Evolutionary conservation across 2,329 filamentous ascomycete genomes (phyloP).

Genomic region (Trichoderma sp.): DNA sequence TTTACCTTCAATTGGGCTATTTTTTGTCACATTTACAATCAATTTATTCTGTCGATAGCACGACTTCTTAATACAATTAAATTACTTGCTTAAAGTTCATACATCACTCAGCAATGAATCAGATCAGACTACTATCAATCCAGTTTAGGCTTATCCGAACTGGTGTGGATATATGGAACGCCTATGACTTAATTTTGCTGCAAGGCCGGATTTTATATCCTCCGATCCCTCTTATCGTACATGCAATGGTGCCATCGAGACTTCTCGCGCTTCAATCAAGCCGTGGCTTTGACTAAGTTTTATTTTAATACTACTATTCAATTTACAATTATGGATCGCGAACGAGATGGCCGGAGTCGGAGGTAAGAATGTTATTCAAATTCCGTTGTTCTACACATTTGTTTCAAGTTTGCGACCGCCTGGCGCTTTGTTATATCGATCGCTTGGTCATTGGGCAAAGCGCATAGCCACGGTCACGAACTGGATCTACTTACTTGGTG

Average conservation of each 20-base stretch:
- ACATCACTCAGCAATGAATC: background rate
- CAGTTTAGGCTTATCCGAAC: background rate
- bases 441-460: background rate
- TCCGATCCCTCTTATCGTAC: background rate
- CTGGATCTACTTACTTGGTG: background rate
- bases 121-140: background rate
- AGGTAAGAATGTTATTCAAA: constrained; percentile 31
- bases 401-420: background rate
- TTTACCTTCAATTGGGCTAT: background rate
- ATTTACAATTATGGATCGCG: constrained; percentile 35
- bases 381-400: background rate
- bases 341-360: constrained; percentile 35
- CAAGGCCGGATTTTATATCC: constrained; percentile 11
- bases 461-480: background rate
- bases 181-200: background rate
- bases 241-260: background rate
- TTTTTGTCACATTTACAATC: background rate
- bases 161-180: background rate
- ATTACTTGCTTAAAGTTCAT: background rate
- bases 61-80: background rate
- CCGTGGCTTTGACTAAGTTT: background rate
- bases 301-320: background rate
- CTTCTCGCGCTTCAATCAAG: background rate
- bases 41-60: background rate
- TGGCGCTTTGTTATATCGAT: background rate